These are phyloP conservation scores for Globisporangium sylvaticum DNA, from an alignment of 352 stramenopile species.

Conservation along the genomic window DNA sequence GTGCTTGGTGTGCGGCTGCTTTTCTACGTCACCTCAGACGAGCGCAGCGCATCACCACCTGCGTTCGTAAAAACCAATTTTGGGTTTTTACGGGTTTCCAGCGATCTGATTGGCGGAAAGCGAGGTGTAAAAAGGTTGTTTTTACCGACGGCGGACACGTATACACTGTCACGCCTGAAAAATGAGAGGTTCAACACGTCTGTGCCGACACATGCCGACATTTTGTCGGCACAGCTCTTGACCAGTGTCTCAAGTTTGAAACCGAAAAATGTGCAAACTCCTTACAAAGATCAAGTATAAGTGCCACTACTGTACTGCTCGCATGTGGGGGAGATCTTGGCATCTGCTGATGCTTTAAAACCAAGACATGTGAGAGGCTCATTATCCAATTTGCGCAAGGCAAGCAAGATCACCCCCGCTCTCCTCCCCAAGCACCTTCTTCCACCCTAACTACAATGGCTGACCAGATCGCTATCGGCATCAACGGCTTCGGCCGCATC, in stretches of 20 bases:
- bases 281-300: too few relatives aligned
- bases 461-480: conserved; percentile 40
- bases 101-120: not conserved
- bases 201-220: conserved; percentile 1
- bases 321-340: too few relatives aligned
- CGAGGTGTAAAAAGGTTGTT: conserved; percentile 6
- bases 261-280: too few relatives aligned
- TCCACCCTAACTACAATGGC: conserved; percentile 21
- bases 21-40: conserved; percentile 11
- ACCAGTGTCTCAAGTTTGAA: too few relatives aligned
- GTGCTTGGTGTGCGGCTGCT: conserved; percentile 12
- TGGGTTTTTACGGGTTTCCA: not conserved
- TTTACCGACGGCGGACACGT: conserved; percentile 7
- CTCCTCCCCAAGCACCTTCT: not conserved
- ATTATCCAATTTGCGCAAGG: conserved; percentile 34
- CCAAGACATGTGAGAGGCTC: too few relatives aligned
- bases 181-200: conserved; percentile 8
- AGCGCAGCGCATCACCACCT: conserved; percentile 4
- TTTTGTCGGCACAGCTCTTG: too few relatives aligned
- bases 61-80: not conserved
- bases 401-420: conserved; percentile 15
- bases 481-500: conserved; percentile 60
- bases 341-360: too few relatives aligned
- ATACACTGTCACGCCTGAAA: conserved; percentile 5
- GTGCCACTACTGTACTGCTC: too few relatives aligned